Base-by-base conservation (phyloP, 202 grass and related monocot genomes). In the Setaria italica region DNA sequence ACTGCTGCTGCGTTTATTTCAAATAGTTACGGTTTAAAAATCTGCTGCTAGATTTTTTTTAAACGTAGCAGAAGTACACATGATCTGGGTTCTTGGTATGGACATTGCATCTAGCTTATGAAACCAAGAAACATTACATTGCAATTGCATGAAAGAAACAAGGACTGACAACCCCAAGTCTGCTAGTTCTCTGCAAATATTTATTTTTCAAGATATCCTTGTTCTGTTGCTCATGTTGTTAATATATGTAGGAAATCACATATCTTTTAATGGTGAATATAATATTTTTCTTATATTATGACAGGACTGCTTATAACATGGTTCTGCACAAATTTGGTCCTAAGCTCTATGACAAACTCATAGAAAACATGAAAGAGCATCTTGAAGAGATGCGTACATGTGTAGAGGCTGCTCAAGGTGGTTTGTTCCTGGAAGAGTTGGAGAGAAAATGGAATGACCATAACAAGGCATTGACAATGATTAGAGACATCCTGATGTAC, bases 231-330 rank as follows among this genome's bases (percentile, higher is more conserved):
- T 84, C n/a, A 16, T 43, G 41, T 56, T 86, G 20, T 54, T 71
- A 32, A 59, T 11, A 15, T 14, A 11, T 41, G 39, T 41, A 6
- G 5, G 5, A 6, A 72, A 15, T 4, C 39, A 72, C 47, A 72
- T 17, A 0, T 80, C 11, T 83, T 71, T 17, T 73, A 20, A 41
- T 42, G 30, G 7, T 59, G 25, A 56, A 60, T 76, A 86, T 86
- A 67, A 83, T 50, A 21, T 83, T 79, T 62, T 54, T 9, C 47
- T 78, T 83, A 12, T 50, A 56, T 79, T 66, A 17, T 79, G 74
- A 55, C 88, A 95, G 93, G 90, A 95, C 88, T 84, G 88, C 90
- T 29, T 95, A 95, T 79, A 95, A 92, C 76, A 79, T 95, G 92
- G 90, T 95, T 8, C 55, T 95, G 75, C 78, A 92, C 63, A 95